These are phyloP conservation scores for Mortierella sp. DNA, from an alignment of 371 early-diverging fungal genomes.

Conservation along the genomic window DNA sequence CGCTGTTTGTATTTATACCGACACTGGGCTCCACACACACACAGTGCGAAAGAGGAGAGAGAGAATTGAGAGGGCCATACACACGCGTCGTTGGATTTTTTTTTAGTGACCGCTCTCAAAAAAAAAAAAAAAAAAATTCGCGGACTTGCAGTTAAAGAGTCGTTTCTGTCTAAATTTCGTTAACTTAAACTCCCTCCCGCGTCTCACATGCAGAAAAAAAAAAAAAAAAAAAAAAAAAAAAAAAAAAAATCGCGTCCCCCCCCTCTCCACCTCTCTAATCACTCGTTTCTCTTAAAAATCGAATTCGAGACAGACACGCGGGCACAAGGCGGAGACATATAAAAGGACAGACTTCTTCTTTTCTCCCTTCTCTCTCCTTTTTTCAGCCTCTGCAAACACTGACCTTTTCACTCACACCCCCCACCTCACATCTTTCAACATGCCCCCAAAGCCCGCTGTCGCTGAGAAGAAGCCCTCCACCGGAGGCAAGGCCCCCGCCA, in stretches of 20 bases:
- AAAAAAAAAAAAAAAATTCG: background rate
- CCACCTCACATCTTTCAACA: background rate
- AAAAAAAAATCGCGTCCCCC: background rate
- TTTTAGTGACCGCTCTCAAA: constrained; percentile 1
- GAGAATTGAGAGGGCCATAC: background rate
- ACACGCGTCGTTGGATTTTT: background rate
- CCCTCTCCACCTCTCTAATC: background rate
- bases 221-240: background rate
- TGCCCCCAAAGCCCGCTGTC: constrained; percentile 16
- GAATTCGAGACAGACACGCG: background rate
- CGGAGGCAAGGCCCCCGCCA: constrained; percentile 76
- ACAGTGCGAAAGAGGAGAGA: background rate
- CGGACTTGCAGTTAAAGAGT: constrained; percentile 8
- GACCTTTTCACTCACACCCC: no score
- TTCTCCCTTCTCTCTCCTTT: constrained; percentile 2
- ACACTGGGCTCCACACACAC: no score
- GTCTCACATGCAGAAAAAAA: constrained; percentile 2
- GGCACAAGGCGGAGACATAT: constrained; percentile 4
- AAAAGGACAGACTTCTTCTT: background rate
- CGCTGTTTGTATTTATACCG: no score
- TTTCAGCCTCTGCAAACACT: background rate
- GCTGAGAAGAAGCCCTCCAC: constrained; percentile 64
- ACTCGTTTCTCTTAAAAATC: background rate
- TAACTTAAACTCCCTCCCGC: background rate
- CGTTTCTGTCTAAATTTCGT: no score